phyloP scores from a whole-genome alignment of 192 early-diverging fungal species.

The Lobosporangium transversale region DNA sequence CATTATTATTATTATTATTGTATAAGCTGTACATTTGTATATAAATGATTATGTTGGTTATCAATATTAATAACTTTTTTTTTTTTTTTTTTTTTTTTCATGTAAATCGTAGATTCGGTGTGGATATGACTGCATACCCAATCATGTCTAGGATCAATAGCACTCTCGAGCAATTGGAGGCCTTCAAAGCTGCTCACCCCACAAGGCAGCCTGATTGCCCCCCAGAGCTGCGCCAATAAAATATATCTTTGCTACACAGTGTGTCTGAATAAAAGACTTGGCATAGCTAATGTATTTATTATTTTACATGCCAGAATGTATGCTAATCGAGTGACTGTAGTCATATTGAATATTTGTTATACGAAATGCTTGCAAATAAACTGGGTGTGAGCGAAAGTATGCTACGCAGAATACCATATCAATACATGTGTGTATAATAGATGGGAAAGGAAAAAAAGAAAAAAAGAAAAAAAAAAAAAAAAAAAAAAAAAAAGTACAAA shows the following conservation, averaged over 20 bases:
- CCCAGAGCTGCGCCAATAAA: slow-evolving; percentile 38
- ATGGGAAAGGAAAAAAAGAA: background rate
- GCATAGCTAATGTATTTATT: too few relatives aligned
- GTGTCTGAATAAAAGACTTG: too few relatives aligned
- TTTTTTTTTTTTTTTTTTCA: background rate
- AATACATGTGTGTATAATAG: background rate
- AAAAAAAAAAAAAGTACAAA: background rate
- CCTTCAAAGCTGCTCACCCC: slow-evolving; percentile 73
- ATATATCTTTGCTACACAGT: background rate
- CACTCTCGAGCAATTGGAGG: slow-evolving; percentile 63
- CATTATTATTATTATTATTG: too few relatives aligned
- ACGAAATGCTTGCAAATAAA: too few relatives aligned
- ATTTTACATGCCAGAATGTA: too few relatives aligned
- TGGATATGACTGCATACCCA: slow-evolving; percentile 79
- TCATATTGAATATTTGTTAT: too few relatives aligned
- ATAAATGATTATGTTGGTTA: too few relatives aligned
- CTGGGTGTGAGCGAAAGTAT: background rate
- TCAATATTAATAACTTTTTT: too few relatives aligned
- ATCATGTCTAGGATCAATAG: slow-evolving; percentile 69
- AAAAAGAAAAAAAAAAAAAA: background rate
- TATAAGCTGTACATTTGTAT: too few relatives aligned
- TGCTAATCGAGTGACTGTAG: too few relatives aligned
- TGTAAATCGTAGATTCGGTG: slow-evolving; percentile 54
- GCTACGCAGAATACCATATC: background rate
- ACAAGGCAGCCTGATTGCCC: slow-evolving; percentile 73